Evolutionary conservation across 2,329 filamentous ascomycete genomes (phyloP), one percentile per base, ranked within the genome.

Genomic region (Colletotrichum filicis): DNA sequence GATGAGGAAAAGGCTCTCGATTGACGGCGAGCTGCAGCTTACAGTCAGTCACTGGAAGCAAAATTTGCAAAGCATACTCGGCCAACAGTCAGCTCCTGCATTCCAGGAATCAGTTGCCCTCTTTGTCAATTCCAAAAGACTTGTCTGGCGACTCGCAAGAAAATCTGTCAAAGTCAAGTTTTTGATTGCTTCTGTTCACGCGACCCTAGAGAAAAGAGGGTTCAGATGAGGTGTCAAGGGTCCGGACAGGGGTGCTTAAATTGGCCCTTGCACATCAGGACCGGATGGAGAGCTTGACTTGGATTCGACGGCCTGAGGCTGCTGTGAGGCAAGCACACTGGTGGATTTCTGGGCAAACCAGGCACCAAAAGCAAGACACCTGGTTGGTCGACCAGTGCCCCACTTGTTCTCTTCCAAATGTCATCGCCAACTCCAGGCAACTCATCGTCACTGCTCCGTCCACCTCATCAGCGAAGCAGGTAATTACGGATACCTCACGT

Each of bases 211-310:
- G 42, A 19, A n/a, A 49, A 19, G 42, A 49, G 42, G 42, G 19
- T n/a, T 8, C 42, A 49, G 42, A 49, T 49, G 42, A 57, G 26
- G 7, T 32, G 55, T 30, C 55, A 57, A 57, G 16, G 55, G 26
- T 19, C 14, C 26, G 26, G 19, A 49, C 61, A 63, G 30, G 61
- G 61, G 46, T 42, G 22, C 52, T 65, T 52, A 65, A 65, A 65
- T 65, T 65, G 52, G 52, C 35, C 62, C 52, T 65, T 57, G 52
- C 62, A 11, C 62, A 65, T 65, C 62, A 65, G 62, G 62, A 57
- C 37, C 62, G 9, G n/a, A 14, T 57, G 62, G 52, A 46, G 32
- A 57, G 22, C 22, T 9, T 19, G 62, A 14, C 37, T 42, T 42
- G 11, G 16, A 16, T 49, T n/a, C 16, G 6, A 8, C 16, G 42